Percentiles rank a stretch among this genome's conserved stretches.
phyloP scores from a whole-genome alignment of 768 basidiomycete species.

The Boletus tomentosulus region DNA sequence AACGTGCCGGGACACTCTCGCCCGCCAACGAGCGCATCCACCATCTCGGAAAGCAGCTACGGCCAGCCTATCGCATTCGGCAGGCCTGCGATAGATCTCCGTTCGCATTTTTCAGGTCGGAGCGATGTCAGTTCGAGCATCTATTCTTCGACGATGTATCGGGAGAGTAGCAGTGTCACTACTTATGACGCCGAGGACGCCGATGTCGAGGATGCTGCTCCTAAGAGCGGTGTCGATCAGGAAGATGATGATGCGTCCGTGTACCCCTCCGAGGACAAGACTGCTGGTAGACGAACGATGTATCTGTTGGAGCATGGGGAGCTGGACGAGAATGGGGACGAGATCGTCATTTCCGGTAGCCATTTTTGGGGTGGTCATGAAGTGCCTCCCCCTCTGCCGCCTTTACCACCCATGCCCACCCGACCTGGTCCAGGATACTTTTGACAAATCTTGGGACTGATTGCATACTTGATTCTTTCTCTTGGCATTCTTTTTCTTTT shows the following conservation, averaged over 20 bases:
- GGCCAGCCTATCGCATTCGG: conserved; percentile 11
- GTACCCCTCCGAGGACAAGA: conserved; percentile 29
- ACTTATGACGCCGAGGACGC: conserved; percentile 22
- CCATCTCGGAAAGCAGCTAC: conserved; percentile 17
- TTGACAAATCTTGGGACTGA: conserved; percentile 11
- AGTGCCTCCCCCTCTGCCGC: conserved; percentile 19
- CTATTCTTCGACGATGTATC: conserved; percentile 15
- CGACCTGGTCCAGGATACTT: conserved; percentile 28
- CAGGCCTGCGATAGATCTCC: conserved; percentile 1
- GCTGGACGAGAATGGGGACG: conserved; percentile 20
- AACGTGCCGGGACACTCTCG: conserved; percentile 10
- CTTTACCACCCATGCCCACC: conserved; percentile 11
- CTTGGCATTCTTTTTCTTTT: conserved; percentile 3
- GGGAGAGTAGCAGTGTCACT: conserved; percentile 14
- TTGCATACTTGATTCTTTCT: conserved; percentile 1
- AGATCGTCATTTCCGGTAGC: conserved; percentile 15
- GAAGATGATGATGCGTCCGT: conserved; percentile 29
- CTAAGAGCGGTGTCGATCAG: conserved; percentile 12
- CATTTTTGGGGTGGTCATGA: conserved; percentile 18
- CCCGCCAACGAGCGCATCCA: conserved; percentile 21
- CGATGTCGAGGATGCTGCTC: conserved; percentile 14
- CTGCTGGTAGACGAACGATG: conserved; percentile 33
- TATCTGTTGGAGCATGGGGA: conserved; percentile 30
- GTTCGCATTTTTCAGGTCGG: conserved; percentile 19
- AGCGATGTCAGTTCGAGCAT: conserved; percentile 16